Base-by-base conservation (phyloP, 495 filamentous ascomycete genomes). In the Penicillium cataractarum region DNA sequence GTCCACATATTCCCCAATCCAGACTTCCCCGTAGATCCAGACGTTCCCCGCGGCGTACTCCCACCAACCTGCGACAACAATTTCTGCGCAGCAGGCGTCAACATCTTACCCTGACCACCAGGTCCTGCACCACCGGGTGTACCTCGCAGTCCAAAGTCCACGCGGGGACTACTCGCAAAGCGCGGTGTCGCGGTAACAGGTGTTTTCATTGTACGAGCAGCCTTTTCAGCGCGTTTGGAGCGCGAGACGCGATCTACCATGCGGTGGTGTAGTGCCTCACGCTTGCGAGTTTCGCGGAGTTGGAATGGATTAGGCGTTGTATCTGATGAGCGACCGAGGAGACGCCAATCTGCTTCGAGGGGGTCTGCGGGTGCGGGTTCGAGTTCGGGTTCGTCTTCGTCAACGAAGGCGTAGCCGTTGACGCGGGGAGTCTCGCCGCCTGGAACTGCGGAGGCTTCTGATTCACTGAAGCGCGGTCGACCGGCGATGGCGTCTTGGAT, bases 361-460 rank as follows among this genome's bases (percentile, higher is more conserved):
- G 53, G 32, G 21, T 62, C 24, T 51, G 64, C 17, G 60, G 68
- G 22, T 56, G 66, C 19, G 44, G 48, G 24, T 52, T 67, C 58
- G 10, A 70, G 61, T 8, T 79, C 76, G 0, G 85, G 84, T 46
- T 92, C 89, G 66, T 96, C 90, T 35, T 86, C 83, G 65, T 97
- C 93, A 44, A 99, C 95, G 74, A 97, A 98, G 3, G 91, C 86
- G 68, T 97, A 99, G 22, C 95, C 95, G 58, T 92, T 92, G 0
- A 98, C 91, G 3, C 92, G 83, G 0, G 95, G 95, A 1, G 95
- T 97, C 70, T 95, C 90, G 21, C 79, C 85, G n/a, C 86, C 87
- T 3, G 76, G 37, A 2, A 64, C 33, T 5, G 61, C 76, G 31
- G 85, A 85, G 4, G 84, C 82, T 67, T 96, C 90, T 0, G 86